Evolutionary conservation across 163 green algal genomes (phyloP), one percentile per base, ranked within the genome.

Genomic region (Botryococcus braunii): DNA sequence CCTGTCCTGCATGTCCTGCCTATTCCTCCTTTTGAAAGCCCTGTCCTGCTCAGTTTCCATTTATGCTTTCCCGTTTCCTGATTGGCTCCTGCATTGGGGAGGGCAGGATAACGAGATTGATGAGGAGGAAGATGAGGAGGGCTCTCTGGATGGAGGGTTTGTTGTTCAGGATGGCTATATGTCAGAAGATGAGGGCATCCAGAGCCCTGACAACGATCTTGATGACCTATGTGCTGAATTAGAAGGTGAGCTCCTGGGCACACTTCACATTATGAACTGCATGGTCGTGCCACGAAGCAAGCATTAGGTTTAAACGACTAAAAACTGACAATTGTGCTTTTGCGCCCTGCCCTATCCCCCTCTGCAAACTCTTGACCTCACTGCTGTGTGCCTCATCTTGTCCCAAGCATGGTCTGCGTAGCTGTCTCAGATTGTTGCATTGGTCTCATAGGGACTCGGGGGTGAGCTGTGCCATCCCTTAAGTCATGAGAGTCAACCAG

Each of bases 131-230:
- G 78, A 82, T 8, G 77, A 86, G 57, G 62, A 69, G 34, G 79
- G 82, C 8, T 78, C 72, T 17, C 40, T 41, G 9, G 68, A 35
- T 23, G 76, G 78, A 48, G 77, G 79, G 32, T 88, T 87, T 72
- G 72, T 90, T 21, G 83, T 90, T 64, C 72, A 74, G 2, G 80
- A 90, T 48, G 76, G 78, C 39, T 83, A 86, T 65, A 71, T 89
- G 57, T 82, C 70, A 31, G 79, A 84, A 1, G 77, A 84, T n/a
- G 83, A 89, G 70, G 81, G 83, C 3, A 29, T 63, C 8, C 52
- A 23, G 17, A 70, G 46, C 63, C 47, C 34, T 21, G 34, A 62
- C 32, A 49, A 74, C 35, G 73, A 74, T 39, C 60, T 73, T 0
- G 66, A 82, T 47, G 74, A 73, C 34, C 40, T 76, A 8, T 39